Conservation (phyloP, 208 protist genomes). For the Crithidia expoeki region DNA sequence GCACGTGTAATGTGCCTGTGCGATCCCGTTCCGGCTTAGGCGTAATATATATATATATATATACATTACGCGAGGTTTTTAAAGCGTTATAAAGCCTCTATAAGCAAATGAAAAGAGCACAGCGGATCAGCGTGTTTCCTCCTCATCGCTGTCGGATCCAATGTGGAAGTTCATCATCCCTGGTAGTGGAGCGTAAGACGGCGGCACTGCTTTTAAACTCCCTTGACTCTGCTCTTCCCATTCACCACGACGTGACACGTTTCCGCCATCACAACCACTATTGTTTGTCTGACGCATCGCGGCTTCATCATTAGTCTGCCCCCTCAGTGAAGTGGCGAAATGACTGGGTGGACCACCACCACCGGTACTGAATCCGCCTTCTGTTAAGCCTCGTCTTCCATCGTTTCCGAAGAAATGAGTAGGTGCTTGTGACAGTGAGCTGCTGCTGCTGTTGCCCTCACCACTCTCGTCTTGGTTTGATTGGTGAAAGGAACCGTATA, state of each 20-base stretch:
- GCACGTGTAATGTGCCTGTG: too few species aligned
- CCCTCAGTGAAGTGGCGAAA: too few species aligned
- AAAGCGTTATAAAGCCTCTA: too few species aligned
- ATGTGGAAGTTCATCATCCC: constrained; percentile 32
- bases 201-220: not conserved
- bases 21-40: too few species aligned
- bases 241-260: not conserved
- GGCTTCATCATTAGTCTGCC: not conserved
- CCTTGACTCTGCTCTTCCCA: not conserved
- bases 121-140: constrained; percentile 6
- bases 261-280: not conserved
- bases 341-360: too few species aligned
- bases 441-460: not conserved
- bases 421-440: not conserved
- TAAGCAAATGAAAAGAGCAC: too few species aligned
- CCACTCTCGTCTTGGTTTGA: not conserved
- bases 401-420: too few species aligned
- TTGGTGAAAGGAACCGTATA: not conserved
- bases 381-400: too few species aligned
- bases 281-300: not conserved
- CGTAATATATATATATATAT: too few species aligned
- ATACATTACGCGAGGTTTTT: too few species aligned
- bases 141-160: constrained; percentile 27
- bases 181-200: constrained; percentile 1
- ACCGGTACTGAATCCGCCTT: too few species aligned